These are phyloP conservation scores for Vaucheria bursata DNA, from an alignment of 352 stramenopile species.

Conservation along the genomic window DNA sequence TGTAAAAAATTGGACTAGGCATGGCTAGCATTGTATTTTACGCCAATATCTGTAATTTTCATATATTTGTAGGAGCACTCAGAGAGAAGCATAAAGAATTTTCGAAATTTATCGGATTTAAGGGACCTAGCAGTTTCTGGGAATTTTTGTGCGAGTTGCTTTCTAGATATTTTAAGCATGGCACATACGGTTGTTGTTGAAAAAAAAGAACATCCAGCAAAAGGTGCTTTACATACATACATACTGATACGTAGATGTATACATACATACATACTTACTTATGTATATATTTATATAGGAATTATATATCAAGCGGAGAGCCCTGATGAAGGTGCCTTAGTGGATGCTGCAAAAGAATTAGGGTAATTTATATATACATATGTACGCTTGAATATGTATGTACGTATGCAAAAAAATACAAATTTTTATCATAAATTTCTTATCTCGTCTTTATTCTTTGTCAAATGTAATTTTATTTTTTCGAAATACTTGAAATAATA, in stretches of 20 bases:
- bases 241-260: neutral
- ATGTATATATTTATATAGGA: neutral
- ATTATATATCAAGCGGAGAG: constrained; percentile 44
- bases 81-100: too few relatives aligned
- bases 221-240: neutral
- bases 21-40: too few relatives aligned
- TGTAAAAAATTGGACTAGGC: too few relatives aligned
- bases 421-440: too few relatives aligned
- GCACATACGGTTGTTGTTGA: constrained; percentile 92
- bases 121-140: neutral
- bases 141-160: constrained; percentile 9
- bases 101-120: too few relatives aligned
- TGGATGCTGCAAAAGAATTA: constrained; percentile 6
- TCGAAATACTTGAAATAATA: too few relatives aligned
- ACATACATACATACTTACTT: constrained; percentile 51
- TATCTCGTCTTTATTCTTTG: too few relatives aligned
- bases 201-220: too few relatives aligned
- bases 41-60: too few relatives aligned
- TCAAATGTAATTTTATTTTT: too few relatives aligned
- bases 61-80: too few relatives aligned
- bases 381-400: constrained; percentile 19
- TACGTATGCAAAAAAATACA: neutral
- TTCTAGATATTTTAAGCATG: constrained; percentile 62
- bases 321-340: constrained; percentile 47
- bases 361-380: constrained; percentile 6